A percentile compares a stretch with the other conserved stretches of the same genome.
Conservation (phyloP, 2,329 filamentous ascomycete genomes). For the Cryphonectria parasitica region DNA sequence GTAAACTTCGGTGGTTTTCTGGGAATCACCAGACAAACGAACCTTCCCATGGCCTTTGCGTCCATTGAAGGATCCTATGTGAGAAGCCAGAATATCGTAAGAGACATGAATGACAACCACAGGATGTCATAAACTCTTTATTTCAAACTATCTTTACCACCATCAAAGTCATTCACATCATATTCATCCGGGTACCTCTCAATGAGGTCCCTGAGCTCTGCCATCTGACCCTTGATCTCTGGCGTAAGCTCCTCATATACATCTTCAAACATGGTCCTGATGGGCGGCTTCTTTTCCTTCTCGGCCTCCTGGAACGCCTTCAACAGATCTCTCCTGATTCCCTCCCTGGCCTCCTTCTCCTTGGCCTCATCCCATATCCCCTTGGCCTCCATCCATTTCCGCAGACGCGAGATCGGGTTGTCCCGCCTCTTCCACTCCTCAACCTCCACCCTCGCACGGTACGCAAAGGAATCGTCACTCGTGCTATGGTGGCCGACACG, state of each 20-base stretch:
- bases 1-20: too few species aligned
- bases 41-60: too few species aligned
- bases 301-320: slow-evolving; percentile 84
- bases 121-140: slow-evolving; percentile 1
- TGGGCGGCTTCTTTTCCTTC: slow-evolving; percentile 75
- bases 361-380: slow-evolving; percentile 83
- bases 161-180: slow-evolving; percentile 54
- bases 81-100: background rate
- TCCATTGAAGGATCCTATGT: too few species aligned
- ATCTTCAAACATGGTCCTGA: slow-evolving; percentile 79
- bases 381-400: slow-evolving; percentile 78
- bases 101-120: background rate
- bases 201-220: slow-evolving; percentile 73
- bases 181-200: slow-evolving; percentile 92
- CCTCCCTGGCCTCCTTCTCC: slow-evolving; percentile 61
- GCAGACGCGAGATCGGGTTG: slow-evolving; percentile 43
- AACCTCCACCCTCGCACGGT: slow-evolving; percentile 89
- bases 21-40: too few species aligned
- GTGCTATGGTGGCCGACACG: slow-evolving; percentile 97
- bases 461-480: slow-evolving; percentile 94
- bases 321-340: slow-evolving; percentile 63
- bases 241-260: slow-evolving; percentile 84
- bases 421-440: slow-evolving; percentile 74
- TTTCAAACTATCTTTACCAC: slow-evolving; percentile 38
- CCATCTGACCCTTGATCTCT: slow-evolving; percentile 67